These are phyloP conservation scores for Ceratobasidium sp. DNA, from an alignment of 1,284 basidiomycete species.

Conservation along the genomic window DNA sequence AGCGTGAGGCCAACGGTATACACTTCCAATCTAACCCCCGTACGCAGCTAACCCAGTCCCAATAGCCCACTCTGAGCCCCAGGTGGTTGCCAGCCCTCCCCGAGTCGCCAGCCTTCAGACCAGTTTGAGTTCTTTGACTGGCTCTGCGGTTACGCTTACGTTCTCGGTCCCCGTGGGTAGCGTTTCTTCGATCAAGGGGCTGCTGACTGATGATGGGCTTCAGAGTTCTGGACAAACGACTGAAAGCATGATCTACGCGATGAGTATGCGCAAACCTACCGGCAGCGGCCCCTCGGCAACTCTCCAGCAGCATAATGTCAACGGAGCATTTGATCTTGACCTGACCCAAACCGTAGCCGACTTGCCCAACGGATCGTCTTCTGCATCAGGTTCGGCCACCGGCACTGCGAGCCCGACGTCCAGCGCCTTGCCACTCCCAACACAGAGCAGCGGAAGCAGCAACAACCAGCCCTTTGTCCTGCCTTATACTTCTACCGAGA, in stretches of 20 bases:
- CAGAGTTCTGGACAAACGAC: conserved; percentile 33
- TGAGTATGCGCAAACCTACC: not conserved
- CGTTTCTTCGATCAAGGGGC: not conserved
- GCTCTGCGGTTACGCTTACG: conserved; percentile 15
- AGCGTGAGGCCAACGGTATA: conserved; percentile 22
- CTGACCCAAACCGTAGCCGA: conserved; percentile 15
- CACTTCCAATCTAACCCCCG: not conserved
- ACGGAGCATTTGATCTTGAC: conserved; percentile 11
- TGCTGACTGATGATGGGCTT: conserved; percentile 3
- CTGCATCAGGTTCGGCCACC: not conserved
- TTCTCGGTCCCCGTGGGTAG: conserved; percentile 33
- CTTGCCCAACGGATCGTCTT: not conserved
- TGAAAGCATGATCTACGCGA: conserved; percentile 31
- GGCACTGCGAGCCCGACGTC: conserved; percentile 2
- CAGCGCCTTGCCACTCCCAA: conserved; percentile 9
- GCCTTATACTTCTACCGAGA: conserved; percentile 24
- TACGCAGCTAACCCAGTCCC: not conserved
- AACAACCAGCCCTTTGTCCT: not conserved
- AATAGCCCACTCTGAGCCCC: conserved; percentile 37
- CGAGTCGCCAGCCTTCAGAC: conserved; percentile 31
- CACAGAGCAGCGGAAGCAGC: conserved; percentile 14
- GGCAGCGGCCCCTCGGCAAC: conserved; percentile 9
- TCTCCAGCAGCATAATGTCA: conserved; percentile 7
- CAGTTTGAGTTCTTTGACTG: conserved; percentile 3
- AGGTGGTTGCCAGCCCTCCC: conserved; percentile 29